Evolutionary conservation across 345 rosid species (phyloP), one percentile per base, ranked within the genome.

Genomic region (Acer saccharum): DNA sequence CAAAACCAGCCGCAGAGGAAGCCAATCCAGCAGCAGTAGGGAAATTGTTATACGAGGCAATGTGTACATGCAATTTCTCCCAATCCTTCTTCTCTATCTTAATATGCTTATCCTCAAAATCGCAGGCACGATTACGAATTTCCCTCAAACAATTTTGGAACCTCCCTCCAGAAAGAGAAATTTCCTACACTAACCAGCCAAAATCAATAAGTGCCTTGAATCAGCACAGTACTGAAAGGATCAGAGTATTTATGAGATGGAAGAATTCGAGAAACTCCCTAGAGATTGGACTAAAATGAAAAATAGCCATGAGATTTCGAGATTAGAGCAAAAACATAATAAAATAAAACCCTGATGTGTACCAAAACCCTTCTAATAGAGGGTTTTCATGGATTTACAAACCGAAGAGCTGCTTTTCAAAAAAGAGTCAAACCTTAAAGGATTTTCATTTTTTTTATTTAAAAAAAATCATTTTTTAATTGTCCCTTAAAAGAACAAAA

Each of bases 21-120:
- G 99, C 99, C 87, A 96, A 85, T 23, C 99, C 99, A 84, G 98
- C 99, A 71, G 98, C 99, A 43, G 98, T 92, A 57, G 99, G 99
- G 74, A 96, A 96, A 79, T 90, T 94, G 83, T 96, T 96, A 76
- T 82, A 92, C 12, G 99, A 96, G 75, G 99, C 97, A 86, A 94
- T 89, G 77, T 92, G 98, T 0, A 96, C 69, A 76, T 92, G 87
- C 87, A 96, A 32, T 64, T 88, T 91, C 79, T 91, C 92, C 99
- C 97, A 96, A 69, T 94, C 98, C 76, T 89, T 85, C 88, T 92
- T 92, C 61, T 76, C 84, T 25, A 94, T 91, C 87, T 88, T 91
- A 78, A 96, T 74, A 4, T 90, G 94, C 86, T 88, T 81, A 80
- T 94, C 97, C 84, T 92, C 92, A 79, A 92, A 89, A 75, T 91